These are phyloP conservation scores for Globisporangium uncinulatum DNA, from an alignment of 352 stramenopile species.

Conservation along the genomic window DNA sequence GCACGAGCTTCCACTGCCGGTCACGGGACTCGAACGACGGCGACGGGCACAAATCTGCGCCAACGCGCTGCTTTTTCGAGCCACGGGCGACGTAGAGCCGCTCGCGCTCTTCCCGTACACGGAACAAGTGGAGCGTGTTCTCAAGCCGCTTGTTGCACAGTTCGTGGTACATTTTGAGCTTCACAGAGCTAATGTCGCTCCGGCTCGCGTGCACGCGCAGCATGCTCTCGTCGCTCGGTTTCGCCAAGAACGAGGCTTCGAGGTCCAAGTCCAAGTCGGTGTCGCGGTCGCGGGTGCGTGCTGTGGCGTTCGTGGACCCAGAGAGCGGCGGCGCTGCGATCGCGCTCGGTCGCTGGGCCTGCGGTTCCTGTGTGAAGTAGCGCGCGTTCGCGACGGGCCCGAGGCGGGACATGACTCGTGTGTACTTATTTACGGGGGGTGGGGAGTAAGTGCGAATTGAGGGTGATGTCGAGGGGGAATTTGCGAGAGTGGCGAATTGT, in stretches of 20 bases:
- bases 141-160: conserved; percentile 38
- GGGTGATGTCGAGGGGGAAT: neutral
- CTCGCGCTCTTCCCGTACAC: conserved; percentile 39
- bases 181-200: conserved; percentile 33
- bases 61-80: conserved; percentile 15
- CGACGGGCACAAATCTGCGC: neutral
- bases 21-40: conserved; percentile 12
- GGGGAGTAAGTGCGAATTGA: neutral
- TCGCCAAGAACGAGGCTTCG: conserved; percentile 14
- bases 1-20: conserved; percentile 61
- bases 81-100: conserved; percentile 14
- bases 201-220: conserved; percentile 14
- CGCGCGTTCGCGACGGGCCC: conserved; percentile 5
- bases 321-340: conserved; percentile 7
- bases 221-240: conserved; percentile 7
- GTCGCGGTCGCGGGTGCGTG: conserved; percentile 9
- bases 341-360: too few relatives aligned
- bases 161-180: conserved; percentile 44
- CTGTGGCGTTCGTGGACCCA: conserved; percentile 2
- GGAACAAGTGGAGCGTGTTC: conserved; percentile 34
- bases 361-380: conserved; percentile 7
- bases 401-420: neutral
- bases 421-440: neutral
- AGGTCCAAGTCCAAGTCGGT: conserved; percentile 11
- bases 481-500: too few relatives aligned